A percentile compares a stretch with the other conserved stretches of the same genome.
Evolutionary conservation across 345 rosid species (phyloP).

Genomic region (Gossypium bickii): DNA sequence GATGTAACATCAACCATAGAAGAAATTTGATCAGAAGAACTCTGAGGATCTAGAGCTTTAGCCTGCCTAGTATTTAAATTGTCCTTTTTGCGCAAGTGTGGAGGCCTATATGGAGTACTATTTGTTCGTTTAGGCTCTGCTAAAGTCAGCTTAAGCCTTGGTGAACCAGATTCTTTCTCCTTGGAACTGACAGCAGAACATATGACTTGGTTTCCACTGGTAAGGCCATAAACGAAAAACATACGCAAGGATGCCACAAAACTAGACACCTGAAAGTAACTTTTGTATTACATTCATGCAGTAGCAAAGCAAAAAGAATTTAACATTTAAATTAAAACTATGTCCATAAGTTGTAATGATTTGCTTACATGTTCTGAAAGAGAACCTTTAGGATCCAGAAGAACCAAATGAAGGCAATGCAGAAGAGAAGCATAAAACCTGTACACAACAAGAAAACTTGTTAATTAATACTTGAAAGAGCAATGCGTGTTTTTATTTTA

Average conservation of each 20-base stretch:
- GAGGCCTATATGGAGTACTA: constrained; percentile 74
- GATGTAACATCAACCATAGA: constrained; percentile 41
- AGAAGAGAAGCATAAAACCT: constrained; percentile 84
- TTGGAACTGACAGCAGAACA: constrained; percentile 31
- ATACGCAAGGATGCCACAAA: constrained; percentile 67
- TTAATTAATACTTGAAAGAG: background rate
- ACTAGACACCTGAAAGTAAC: constrained; percentile 59
- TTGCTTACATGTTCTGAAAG: constrained; percentile 73
- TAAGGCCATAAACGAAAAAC: constrained; percentile 74
- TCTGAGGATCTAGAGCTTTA: constrained; percentile 32
- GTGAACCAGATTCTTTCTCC: constrained; percentile 36
- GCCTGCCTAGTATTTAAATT: constrained; percentile 32
- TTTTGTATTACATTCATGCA: constrained; percentile 14
- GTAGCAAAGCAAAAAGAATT: constrained; percentile 8
- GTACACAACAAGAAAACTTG: constrained; percentile 13
- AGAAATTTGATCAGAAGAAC: constrained; percentile 45
- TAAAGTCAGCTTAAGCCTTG: constrained; percentile 31
- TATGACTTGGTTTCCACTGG: constrained; percentile 31
- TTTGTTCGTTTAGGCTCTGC: constrained; percentile 35
- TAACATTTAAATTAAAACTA: background rate
- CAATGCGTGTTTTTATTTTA: background rate
- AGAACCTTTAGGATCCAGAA: constrained; percentile 57
- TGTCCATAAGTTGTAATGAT: constrained; percentile 16
- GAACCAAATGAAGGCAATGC: constrained; percentile 71
- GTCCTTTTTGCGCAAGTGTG: constrained; percentile 79